These are phyloP conservation scores for Pycnococcus provasolii DNA, from an alignment of 139 green algal genomes.

Conservation along the genomic window DNA sequence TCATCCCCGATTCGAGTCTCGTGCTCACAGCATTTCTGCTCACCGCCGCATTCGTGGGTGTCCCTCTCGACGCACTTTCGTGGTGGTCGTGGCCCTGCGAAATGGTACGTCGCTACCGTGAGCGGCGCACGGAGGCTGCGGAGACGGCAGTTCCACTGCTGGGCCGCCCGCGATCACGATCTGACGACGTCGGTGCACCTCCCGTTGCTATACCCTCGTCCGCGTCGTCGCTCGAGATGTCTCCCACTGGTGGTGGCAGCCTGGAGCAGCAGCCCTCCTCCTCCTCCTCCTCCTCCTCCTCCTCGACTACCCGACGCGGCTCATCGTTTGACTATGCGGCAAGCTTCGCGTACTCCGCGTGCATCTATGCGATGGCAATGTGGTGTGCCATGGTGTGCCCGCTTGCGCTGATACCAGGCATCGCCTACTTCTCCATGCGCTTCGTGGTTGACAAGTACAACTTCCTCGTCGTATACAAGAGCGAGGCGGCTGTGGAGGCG, in stretches of 20 bases:
- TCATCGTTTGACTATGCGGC: too few species aligned
- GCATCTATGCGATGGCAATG: not conserved
- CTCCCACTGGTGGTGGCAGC: not conserved
- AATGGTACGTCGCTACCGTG: too few species aligned
- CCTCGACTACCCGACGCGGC: not conserved
- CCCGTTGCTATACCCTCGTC: not conserved
- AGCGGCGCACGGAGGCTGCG: too few species aligned
- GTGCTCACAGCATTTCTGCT: not conserved
- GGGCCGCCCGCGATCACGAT: not conserved
- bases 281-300: not conserved
- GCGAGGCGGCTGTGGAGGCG: not conserved
- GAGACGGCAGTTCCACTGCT: not conserved
- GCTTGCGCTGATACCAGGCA: not conserved
- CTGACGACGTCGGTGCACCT: not conserved
- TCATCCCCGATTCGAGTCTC: not conserved
- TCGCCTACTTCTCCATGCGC: not conserved
- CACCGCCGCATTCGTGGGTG: too few species aligned
- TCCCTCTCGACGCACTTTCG: too few species aligned
- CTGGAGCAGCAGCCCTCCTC: not conserved
- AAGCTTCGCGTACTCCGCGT: not conserved
- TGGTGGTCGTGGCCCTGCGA: too few species aligned
- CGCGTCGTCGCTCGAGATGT: not conserved
- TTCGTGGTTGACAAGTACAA: slow-evolving; percentile 6
- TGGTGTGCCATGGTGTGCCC: too few species aligned
- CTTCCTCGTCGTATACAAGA: not conserved